Conservation (phyloP, 331 rosid genomes). For the Phaseolus coccineus region DNA sequence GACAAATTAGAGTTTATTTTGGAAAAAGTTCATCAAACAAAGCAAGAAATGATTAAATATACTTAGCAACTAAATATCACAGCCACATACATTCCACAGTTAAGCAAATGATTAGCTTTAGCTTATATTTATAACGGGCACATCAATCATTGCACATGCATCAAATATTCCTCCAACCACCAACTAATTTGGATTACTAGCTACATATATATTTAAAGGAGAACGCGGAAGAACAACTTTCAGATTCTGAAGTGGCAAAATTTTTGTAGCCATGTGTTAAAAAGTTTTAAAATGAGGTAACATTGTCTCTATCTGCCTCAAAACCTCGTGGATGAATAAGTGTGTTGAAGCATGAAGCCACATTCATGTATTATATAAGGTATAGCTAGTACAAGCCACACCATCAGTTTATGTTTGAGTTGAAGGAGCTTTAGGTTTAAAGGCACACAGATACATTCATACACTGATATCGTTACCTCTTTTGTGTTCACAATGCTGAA, state of each 20-base stretch:
- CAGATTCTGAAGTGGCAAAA: conserved; percentile 48
- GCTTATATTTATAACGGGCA: conserved; percentile 50
- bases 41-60: conserved; percentile 36
- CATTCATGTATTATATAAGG: conserved; percentile 55
- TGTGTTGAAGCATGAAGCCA: conserved; percentile 42
- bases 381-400: conserved; percentile 37
- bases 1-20: conserved; percentile 57
- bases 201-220: conserved; percentile 36
- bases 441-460: background rate
- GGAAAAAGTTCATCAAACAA: conserved; percentile 33
- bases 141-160: conserved; percentile 85
- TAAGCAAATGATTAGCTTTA: conserved; percentile 58
- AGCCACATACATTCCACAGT: conserved; percentile 61
- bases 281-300: conserved; percentile 38
- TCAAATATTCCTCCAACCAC: conserved; percentile 62
- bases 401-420: conserved; percentile 6
- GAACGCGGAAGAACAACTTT: background rate
- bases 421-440: conserved; percentile 1
- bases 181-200: conserved; percentile 45
- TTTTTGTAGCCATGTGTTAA: conserved; percentile 62
- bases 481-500: conserved; percentile 22
- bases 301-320: conserved; percentile 51
- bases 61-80: conserved; percentile 40
- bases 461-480: background rate
- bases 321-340: conserved; percentile 23